Base-by-base conservation (phyloP, 2,329 filamentous ascomycete genomes). In the Alternaria sp. region DNA sequence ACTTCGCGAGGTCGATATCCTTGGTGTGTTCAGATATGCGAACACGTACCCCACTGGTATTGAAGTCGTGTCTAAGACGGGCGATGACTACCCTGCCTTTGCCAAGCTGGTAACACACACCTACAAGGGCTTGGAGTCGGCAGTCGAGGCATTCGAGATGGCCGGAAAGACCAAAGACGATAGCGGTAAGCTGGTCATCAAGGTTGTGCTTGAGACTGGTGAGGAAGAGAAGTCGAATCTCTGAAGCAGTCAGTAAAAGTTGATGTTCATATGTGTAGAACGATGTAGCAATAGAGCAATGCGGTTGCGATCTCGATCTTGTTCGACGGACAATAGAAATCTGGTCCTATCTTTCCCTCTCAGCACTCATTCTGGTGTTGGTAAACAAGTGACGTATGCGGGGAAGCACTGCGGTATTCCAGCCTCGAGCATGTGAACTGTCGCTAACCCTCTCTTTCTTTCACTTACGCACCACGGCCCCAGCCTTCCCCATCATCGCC, bases 11-110 rank as follows among this genome's bases (percentile, higher is more conserved):
- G 89, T 93, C 46, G 91, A 93, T 74, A 90, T 93, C 30, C 81
- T 93, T n/a, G 91, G 91, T 32, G 89, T 93, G 28, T 93, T 93
- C 81, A 86, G 91, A 51, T 93, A 93, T 70, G 90, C 90, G 19
- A 91, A 93, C 77, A 92, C 90, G 0, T 93, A 93, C 73, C 84
- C 87, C 5, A 89, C 88, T 1, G 91, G 90, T n/a, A 90, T 93
- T 62, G 84, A 78, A 79, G 90, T 77, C 79, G 85, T 82, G 74
- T 86, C 70, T 70, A 83, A 67, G 80, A 82, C 78, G 49, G 79
- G 77, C 0, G 66, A 78, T 9, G 81, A 83, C 12, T 82, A 91
- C 19, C 90, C 90, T 0, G 87, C 86, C 66, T 85, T 93, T 60
- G 87, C 90, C 52, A 87, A 89, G 72, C 86, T 93, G 83, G 87